Evolutionary conservation across 177 flowering plant species (phyloP).

Genomic region (Telopea speciosissima): DNA sequence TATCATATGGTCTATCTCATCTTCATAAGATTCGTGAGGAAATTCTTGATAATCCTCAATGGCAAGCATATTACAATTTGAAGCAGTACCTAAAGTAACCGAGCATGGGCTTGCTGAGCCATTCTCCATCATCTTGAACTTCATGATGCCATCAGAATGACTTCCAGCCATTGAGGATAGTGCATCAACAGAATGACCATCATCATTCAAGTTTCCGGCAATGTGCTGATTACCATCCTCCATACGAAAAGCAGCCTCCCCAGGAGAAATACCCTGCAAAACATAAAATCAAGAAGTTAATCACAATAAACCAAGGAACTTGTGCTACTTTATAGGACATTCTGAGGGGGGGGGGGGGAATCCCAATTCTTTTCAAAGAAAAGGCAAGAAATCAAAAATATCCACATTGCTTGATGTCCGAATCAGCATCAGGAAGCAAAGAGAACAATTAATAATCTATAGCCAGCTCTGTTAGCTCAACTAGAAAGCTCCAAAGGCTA

Average conservation of each 20-base stretch:
- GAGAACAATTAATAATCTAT: too few species aligned
- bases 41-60: slow-evolving; percentile 35
- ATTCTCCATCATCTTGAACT: slow-evolving; percentile 38
- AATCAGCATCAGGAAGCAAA: too few species aligned
- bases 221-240: slow-evolving; percentile 1
- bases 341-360: background rate
- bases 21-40: slow-evolving; percentile 22
- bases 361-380: background rate
- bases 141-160: slow-evolving; percentile 15
- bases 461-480: too few species aligned
- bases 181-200: slow-evolving; percentile 4
- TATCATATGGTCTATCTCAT: slow-evolving; percentile 59
- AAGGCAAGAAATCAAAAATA: too few species aligned
- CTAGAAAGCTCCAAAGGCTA: too few species aligned
- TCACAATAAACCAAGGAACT: background rate
- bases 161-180: slow-evolving; percentile 3
- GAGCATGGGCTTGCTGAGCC: slow-evolving; percentile 3
- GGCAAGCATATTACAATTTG: slow-evolving; percentile 5
- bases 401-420: too few species aligned
- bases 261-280: slow-evolving; percentile 19
- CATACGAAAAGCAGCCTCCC: slow-evolving; percentile 2
- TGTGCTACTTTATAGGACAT: background rate
- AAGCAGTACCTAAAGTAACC: slow-evolving; percentile 9
- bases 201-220: slow-evolving; percentile 10
- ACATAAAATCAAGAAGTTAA: slow-evolving; percentile 3